Conservation (phyloP, 2,329 filamentous ascomycete species). For the Cryphonectria radicalis region DNA sequence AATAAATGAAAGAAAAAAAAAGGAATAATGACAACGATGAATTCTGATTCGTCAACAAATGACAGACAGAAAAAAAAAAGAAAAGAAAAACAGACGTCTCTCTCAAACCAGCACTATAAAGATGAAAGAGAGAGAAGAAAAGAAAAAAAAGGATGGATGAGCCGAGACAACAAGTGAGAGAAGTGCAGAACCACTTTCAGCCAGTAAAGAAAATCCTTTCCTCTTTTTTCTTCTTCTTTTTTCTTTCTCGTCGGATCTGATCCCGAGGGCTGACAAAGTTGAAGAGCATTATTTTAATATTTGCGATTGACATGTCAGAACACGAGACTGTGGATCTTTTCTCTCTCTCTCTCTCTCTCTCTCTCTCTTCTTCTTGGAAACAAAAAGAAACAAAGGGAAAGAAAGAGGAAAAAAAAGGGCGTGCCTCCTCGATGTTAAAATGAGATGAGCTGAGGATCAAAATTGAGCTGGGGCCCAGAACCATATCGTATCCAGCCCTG, state of each 20-base stretch:
- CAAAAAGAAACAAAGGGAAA: neutral
- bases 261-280: neutral
- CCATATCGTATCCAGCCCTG: slow-evolving; percentile 16
- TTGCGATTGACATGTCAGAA: neutral
- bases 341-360: too few relatives aligned
- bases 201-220: too few relatives aligned
- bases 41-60: neutral
- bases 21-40: neutral
- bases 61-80: neutral
- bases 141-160: neutral
- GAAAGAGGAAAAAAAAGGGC: neutral
- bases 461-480: slow-evolving; percentile 15
- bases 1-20: neutral
- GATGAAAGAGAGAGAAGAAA: neutral
- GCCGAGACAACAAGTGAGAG: neutral
- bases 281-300: neutral
- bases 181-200: neutral
- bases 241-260: neutral
- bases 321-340: neutral
- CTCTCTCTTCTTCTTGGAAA: too few relatives aligned
- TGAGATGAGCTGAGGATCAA: slow-evolving; percentile 21
- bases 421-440: neutral
- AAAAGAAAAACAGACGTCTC: too few relatives aligned
- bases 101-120: neutral
- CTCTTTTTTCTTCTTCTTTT: too few relatives aligned